Conservation (phyloP, 371 early-diverging fungal genomes). For the Mortierella sp. region DNA sequence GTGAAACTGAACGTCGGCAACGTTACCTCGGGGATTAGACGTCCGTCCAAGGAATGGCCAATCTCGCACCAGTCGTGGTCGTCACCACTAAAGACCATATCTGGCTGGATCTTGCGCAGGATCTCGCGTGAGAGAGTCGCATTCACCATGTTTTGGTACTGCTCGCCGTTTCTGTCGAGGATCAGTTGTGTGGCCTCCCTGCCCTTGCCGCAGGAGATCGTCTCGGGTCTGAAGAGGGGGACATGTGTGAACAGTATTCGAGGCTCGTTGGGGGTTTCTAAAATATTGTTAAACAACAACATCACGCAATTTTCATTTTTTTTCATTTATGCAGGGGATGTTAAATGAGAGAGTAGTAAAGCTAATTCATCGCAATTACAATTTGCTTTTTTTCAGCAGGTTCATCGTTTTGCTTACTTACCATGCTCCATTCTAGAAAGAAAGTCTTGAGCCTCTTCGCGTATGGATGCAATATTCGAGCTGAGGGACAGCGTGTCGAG, state of each 20-base stretch:
- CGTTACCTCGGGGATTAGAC: conserved; percentile 58
- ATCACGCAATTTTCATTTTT: too few species aligned
- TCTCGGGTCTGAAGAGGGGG: conserved; percentile 78
- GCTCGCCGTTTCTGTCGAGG: conserved; percentile 74
- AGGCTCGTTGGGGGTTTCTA: conserved; percentile 39
- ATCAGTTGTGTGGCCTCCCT: conserved; percentile 64
- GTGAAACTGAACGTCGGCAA: conserved; percentile 73
- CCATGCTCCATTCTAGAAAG: conserved; percentile 56
- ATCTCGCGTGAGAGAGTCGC: conserved; percentile 67
- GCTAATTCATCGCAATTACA: neutral
- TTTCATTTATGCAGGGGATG: neutral
- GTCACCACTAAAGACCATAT: conserved; percentile 88
- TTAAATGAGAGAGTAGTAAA: neutral
- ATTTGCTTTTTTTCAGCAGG: too few species aligned
- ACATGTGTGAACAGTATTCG: conserved; percentile 85
- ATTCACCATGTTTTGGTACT: conserved; percentile 88
- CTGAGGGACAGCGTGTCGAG: conserved; percentile 87
- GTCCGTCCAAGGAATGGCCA: conserved; percentile 54
- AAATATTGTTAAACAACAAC: neutral
- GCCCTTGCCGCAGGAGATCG: conserved; percentile 77
- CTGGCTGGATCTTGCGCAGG: conserved; percentile 74
- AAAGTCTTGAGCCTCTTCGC: conserved; percentile 64
- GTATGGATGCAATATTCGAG: conserved; percentile 58
- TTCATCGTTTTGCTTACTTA: neutral
- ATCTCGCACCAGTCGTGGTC: conserved; percentile 93